A percentile compares a stretch with the other conserved stretches of the same genome.
Evolutionary conservation across 768 basidiomycete genomes (phyloP).

Genomic region (Pholiota conissans): DNA sequence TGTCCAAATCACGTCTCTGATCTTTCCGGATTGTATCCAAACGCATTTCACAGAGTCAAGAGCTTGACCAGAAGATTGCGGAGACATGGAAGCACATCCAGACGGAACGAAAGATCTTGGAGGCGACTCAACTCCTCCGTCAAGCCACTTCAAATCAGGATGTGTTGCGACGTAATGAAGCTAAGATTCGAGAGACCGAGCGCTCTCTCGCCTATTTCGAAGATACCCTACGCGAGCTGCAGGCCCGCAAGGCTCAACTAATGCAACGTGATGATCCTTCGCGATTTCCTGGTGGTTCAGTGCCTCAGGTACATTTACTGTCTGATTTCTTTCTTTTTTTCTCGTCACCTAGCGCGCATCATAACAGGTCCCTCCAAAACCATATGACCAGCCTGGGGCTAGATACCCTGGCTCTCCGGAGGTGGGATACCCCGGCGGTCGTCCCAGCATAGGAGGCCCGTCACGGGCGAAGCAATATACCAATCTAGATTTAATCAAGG

Average conservation of each 20-base stretch:
- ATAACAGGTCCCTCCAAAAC: conserved; percentile 53
- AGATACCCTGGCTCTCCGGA: conserved; percentile 41
- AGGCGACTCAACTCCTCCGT: conserved; percentile 76
- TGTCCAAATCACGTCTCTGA: conserved; percentile 7
- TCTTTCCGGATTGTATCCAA: conserved; percentile 21
- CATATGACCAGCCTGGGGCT: conserved; percentile 39
- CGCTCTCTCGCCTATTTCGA: conserved; percentile 86
- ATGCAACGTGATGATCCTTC: conserved; percentile 55
- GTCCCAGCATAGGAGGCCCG: conserved; percentile 35
- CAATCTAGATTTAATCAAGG: conserved; percentile 93
- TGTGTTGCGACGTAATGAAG: conserved; percentile 78
- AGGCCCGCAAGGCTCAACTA: conserved; percentile 70
- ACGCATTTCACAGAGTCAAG: conserved; percentile 40
- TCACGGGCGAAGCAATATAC: conserved; percentile 68
- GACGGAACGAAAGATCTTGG: conserved; percentile 91
- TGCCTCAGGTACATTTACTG: conserved; percentile 40
- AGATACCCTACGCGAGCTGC: conserved; percentile 79
- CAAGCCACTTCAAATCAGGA: conserved; percentile 86
- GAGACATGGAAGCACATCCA: conserved; percentile 88
- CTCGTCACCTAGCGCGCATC: background rate
- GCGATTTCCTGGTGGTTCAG: conserved; percentile 47
- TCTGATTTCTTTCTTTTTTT: conserved; percentile 4
- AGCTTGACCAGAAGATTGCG: conserved; percentile 92
- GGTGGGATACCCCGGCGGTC: conserved; percentile 30
- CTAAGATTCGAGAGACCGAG: conserved; percentile 85